Percentiles rank a stretch among this genome's conserved stretches.
phyloP scores from a whole-genome alignment of 108 stramenopile species.

The Chaetoceros tenuissimus region DNA sequence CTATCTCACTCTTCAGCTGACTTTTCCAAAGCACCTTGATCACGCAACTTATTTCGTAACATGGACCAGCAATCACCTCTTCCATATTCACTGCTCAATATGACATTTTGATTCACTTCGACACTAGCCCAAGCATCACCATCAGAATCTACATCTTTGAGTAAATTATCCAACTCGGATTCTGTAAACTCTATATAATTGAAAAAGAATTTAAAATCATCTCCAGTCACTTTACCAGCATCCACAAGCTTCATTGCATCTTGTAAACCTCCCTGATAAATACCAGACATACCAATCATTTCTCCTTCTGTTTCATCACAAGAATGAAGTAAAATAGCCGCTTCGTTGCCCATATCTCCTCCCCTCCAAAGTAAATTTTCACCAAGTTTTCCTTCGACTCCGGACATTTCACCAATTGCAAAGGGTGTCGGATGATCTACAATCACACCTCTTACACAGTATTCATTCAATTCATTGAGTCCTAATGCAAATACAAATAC shows the following conservation, averaged over 20 bases:
- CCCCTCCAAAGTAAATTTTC: constrained; percentile 62
- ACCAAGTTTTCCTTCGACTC: constrained; percentile 20
- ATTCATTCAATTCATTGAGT: constrained; percentile 48
- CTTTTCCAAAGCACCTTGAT: constrained; percentile 10
- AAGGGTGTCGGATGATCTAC: constrained; percentile 82
- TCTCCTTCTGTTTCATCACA: constrained; percentile 25
- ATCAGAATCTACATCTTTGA: constrained; percentile 35
- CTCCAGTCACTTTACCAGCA: constrained; percentile 21
- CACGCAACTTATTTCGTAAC: constrained; percentile 45
- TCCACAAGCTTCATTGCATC: constrained; percentile 27
- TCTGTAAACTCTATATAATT: constrained; percentile 70
- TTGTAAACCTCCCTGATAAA: constrained; percentile 68
- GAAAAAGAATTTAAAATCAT: constrained; percentile 74
- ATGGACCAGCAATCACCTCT: constrained; percentile 62
- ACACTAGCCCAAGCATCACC: constrained; percentile 69
- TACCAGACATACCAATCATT: constrained; percentile 61
- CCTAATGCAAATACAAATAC: constrained; percentile 78
- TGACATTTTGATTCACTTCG: constrained; percentile 60
- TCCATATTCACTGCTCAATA: constrained; percentile 48
- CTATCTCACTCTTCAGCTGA: no score
- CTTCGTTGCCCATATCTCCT: constrained; percentile 51
- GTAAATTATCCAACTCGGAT: constrained; percentile 66
- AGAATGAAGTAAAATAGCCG: constrained; percentile 63
- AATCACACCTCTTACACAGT: constrained; percentile 71
- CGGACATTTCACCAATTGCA: constrained; percentile 67